phyloP scores from a whole-genome alignment of 371 early-diverging fungal genomes.

The Mucor piriformis region DNA sequence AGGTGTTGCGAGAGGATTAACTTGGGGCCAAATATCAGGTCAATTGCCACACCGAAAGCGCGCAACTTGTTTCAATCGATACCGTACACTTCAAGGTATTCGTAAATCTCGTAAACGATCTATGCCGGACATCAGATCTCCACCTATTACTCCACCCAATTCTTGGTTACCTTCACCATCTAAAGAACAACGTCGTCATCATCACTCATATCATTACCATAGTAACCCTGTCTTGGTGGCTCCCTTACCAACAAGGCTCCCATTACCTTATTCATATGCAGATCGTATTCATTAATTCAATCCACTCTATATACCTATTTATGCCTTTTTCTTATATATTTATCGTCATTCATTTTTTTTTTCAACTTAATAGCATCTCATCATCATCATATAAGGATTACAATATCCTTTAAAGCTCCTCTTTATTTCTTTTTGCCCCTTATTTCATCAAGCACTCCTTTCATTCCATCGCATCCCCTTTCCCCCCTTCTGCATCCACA shows the following conservation, averaged over 20 bases:
- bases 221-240: constrained; percentile 25
- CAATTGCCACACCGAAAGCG: constrained; percentile 57
- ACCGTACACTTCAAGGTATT: constrained; percentile 51
- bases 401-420: constrained; percentile 7
- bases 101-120: constrained; percentile 50
- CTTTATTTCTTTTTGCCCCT: not conserved
- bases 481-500: not conserved
- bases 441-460: not conserved
- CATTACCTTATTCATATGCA: constrained; percentile 19
- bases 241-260: constrained; percentile 24
- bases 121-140: constrained; percentile 23
- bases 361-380: not conserved
- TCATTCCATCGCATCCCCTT: not conserved
- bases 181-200: constrained; percentile 4
- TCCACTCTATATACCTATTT: not conserved
- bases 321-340: not conserved
- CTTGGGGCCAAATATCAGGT: constrained; percentile 56
- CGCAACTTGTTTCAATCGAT: constrained; percentile 56
- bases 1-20: constrained; percentile 51
- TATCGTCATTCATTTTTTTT: constrained; percentile 1
- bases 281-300: constrained; percentile 23
- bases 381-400: constrained; percentile 1
- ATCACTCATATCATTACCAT: constrained; percentile 5
- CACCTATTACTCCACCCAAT: constrained; percentile 24
- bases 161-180: constrained; percentile 27